A percentile compares a stretch with the other conserved stretches of the same genome.
phyloP scores from a whole-genome alignment of 768 basidiomycete species.

The Neoboletus brunneissimus region DNA sequence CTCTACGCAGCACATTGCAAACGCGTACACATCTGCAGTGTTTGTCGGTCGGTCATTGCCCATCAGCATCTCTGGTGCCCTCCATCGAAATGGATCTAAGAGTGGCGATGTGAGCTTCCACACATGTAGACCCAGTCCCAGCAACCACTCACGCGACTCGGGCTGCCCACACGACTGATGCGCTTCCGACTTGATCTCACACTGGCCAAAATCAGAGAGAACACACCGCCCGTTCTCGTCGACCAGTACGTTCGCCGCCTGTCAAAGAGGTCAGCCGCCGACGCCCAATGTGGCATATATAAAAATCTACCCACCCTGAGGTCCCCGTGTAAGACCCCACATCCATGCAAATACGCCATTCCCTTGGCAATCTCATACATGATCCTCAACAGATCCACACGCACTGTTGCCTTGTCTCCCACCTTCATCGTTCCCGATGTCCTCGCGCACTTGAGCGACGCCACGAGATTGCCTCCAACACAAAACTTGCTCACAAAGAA shows the following conservation, averaged over 20 bases:
- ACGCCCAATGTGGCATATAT: background rate
- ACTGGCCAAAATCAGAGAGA: constrained; percentile 82
- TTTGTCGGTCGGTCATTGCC: constrained; percentile 47
- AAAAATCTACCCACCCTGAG: constrained; percentile 54
- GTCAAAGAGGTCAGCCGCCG: background rate
- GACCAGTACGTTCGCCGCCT: constrained; percentile 77
- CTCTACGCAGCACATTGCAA: constrained; percentile 62
- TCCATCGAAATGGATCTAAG: constrained; percentile 72
- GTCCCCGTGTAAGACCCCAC: constrained; percentile 74
- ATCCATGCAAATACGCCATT: constrained; percentile 75
- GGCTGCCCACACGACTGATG: constrained; percentile 54
- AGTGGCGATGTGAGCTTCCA: background rate
- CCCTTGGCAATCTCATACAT: constrained; percentile 76
- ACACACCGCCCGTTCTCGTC: constrained; percentile 64
- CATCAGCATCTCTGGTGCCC: constrained; percentile 62
- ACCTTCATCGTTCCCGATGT: background rate
- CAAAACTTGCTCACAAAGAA: constrained; percentile 78
- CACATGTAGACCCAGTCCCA: background rate
- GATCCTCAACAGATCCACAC: constrained; percentile 50
- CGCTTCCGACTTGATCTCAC: constrained; percentile 73
- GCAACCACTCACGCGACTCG: constrained; percentile 38
- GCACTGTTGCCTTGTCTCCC: background rate
- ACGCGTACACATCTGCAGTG: constrained; percentile 67
- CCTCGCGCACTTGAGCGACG: constrained; percentile 46
- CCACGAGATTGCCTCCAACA: constrained; percentile 60